A percentile compares a stretch with the other conserved stretches of the same genome.
Conservation (phyloP, 1,284 basidiomycete species). For the Rhodotorula mucilaginosa region DNA sequence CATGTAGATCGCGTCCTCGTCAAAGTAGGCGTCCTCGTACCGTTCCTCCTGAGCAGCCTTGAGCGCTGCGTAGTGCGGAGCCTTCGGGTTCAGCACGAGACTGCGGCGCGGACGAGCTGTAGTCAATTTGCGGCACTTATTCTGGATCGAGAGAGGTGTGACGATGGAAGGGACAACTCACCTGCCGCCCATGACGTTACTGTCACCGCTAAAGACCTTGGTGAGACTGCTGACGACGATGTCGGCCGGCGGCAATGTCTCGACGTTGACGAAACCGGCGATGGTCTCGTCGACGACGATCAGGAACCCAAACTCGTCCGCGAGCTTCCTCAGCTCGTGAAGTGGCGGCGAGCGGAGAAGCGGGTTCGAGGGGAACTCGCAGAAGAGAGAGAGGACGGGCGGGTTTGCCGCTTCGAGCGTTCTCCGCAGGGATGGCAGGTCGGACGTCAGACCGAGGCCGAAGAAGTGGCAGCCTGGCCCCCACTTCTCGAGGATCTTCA, state of each 20-base stretch:
- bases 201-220: slow-evolving; percentile 92
- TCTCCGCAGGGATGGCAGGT: slow-evolving; percentile 70
- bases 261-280: slow-evolving; percentile 93
- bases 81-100: slow-evolving; percentile 78
- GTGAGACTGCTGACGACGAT: slow-evolving; percentile 90
- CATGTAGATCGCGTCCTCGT: slow-evolving; percentile 93
- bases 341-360: slow-evolving; percentile 81
- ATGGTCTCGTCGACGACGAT: slow-evolving; percentile 94
- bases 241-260: slow-evolving; percentile 84
- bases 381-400: slow-evolving; percentile 55
- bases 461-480: slow-evolving; percentile 91
- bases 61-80: slow-evolving; percentile 65
- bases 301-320: slow-evolving; percentile 83
- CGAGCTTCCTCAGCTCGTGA: slow-evolving; percentile 70
- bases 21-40: slow-evolving; percentile 86
- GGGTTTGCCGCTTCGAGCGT: slow-evolving; percentile 56
- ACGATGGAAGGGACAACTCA: slow-evolving; percentile 49
- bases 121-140: not conserved
- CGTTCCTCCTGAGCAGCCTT: slow-evolving; percentile 60
- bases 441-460: slow-evolving; percentile 72
- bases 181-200: slow-evolving; percentile 98
- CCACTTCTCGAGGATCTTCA: slow-evolving; percentile 95
- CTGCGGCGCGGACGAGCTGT: slow-evolving; percentile 51
- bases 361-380: slow-evolving; percentile 93
- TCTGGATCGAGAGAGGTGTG: not conserved